Percentiles rank a stretch among this genome's conserved stretches.
Evolutionary conservation across 345 rosid genomes (phyloP).

Genomic region (Citrus glauca): DNA sequence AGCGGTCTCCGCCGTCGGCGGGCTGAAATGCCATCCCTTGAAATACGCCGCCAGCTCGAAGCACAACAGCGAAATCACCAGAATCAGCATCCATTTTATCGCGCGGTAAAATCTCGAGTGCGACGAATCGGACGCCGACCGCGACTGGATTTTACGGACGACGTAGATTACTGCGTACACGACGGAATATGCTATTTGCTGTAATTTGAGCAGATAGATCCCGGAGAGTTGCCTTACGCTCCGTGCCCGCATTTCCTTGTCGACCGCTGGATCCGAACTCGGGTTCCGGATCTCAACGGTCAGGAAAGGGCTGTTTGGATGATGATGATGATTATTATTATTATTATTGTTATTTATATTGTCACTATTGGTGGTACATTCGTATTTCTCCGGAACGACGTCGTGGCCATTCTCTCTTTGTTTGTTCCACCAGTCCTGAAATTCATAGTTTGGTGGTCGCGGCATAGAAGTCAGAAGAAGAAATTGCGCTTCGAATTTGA

Average conservation of each 20-base stretch:
- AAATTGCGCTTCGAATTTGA: too few species aligned
- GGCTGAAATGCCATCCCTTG: constrained; percentile 92
- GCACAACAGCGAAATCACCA: constrained; percentile 53
- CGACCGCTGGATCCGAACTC: constrained; percentile 32
- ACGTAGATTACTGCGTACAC: constrained; percentile 40
- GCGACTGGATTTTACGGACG: constrained; percentile 58
- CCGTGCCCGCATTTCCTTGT: constrained; percentile 53
- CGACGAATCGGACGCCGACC: constrained; percentile 33
- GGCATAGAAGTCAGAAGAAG: constrained; percentile 28
- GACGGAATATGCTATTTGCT: constrained; percentile 55
- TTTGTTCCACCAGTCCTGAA: constrained; percentile 87
- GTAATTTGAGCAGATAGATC: constrained; percentile 63
- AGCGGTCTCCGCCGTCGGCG: constrained; percentile 63
- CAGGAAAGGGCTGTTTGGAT: constrained; percentile 27
- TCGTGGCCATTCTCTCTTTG: constrained; percentile 48
- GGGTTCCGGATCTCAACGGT: constrained; percentile 54
- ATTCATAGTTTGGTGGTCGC: constrained; percentile 59
- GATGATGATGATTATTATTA: not conserved
- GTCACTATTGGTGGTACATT: constrained; percentile 1
- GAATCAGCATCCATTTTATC: constrained; percentile 50
- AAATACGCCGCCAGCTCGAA: constrained; percentile 76
- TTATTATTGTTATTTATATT: too few species aligned
- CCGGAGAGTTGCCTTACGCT: constrained; percentile 73
- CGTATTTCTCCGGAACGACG: constrained; percentile 19
- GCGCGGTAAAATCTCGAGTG: constrained; percentile 53